Percentiles rank a stretch among this genome's conserved stretches.
These are phyloP conservation scores for Fusarium pseudoanthophilum DNA, from an alignment of 2,329 filamentous ascomycete species.

Conservation along the genomic window DNA sequence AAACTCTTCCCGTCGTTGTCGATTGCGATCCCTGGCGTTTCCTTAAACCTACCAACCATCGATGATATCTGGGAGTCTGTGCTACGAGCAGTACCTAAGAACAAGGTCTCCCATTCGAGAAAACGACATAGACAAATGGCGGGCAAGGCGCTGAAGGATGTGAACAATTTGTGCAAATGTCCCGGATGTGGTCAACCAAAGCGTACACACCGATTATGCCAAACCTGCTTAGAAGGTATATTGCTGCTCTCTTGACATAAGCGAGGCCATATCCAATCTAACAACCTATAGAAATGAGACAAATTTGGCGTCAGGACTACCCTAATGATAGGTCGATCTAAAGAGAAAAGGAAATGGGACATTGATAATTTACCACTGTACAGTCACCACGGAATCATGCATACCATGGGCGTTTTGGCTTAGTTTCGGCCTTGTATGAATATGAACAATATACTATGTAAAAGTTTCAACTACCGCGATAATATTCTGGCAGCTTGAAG, in stretches of 20 bases:
- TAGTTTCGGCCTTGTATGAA: slow-evolving; percentile 46
- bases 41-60: slow-evolving; percentile 66
- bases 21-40: slow-evolving; percentile 69
- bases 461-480: not conserved
- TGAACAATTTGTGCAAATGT: slow-evolving; percentile 87
- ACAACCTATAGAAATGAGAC: slow-evolving; percentile 55
- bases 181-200: slow-evolving; percentile 89
- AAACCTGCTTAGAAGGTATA: slow-evolving; percentile 84
- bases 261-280: slow-evolving; percentile 14
- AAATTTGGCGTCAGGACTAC: slow-evolving; percentile 56
- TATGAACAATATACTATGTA: slow-evolving; percentile 32
- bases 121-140: slow-evolving; percentile 94
- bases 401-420: slow-evolving; percentile 51
- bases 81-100: slow-evolving; percentile 93
- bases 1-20: slow-evolving; percentile 65
- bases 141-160: slow-evolving; percentile 92
- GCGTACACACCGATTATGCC: slow-evolving; percentile 88
- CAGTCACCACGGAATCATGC: slow-evolving; percentile 47
- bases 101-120: slow-evolving; percentile 97
- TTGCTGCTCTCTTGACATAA: not conserved
- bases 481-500: not conserved
- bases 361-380: slow-evolving; percentile 43
- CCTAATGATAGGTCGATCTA: slow-evolving; percentile 49
- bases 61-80: slow-evolving; percentile 93
- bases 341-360: slow-evolving; percentile 26